Evolutionary conservation across 2,329 filamentous ascomycete species (phyloP).

Genomic region (Cryphonectria parasitica): DNA sequence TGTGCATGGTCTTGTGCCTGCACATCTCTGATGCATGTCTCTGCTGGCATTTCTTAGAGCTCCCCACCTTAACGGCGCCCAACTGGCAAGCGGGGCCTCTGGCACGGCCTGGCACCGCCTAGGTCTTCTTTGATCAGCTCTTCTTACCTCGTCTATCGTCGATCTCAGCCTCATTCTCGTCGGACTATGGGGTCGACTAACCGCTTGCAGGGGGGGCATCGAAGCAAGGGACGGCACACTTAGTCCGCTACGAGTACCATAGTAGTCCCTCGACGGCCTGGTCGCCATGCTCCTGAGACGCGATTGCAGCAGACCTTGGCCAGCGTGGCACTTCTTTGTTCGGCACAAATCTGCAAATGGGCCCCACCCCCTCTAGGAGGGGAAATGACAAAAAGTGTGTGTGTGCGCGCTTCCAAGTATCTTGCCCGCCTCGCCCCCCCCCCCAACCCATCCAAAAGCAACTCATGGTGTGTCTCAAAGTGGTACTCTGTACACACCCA

Average conservation of each 20-base stretch:
- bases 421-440: too few species aligned
- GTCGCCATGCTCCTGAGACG: background rate
- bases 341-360: background rate
- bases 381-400: background rate
- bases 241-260: background rate
- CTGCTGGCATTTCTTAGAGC: constrained; percentile 22
- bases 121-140: constrained; percentile 4
- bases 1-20: constrained; percentile 6
- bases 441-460: background rate
- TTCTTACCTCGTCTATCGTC: constrained; percentile 1
- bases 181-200: constrained; percentile 3
- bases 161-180: constrained; percentile 13
- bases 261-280: background rate
- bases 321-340: background rate
- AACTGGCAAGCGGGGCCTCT: constrained; percentile 6
- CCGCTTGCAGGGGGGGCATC: background rate
- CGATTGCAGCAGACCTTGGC: background rate
- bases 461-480: constrained; percentile 1
- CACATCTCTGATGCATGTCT: constrained; percentile 27
- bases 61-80: constrained; percentile 2
- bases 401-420: background rate
- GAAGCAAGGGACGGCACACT: constrained; percentile 20
- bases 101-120: background rate
- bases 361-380: background rate
- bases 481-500: constrained; percentile 8